Evolutionary conservation across 495 filamentous ascomycete genomes (phyloP).

Genomic region (Penicillium coffeae): DNA sequence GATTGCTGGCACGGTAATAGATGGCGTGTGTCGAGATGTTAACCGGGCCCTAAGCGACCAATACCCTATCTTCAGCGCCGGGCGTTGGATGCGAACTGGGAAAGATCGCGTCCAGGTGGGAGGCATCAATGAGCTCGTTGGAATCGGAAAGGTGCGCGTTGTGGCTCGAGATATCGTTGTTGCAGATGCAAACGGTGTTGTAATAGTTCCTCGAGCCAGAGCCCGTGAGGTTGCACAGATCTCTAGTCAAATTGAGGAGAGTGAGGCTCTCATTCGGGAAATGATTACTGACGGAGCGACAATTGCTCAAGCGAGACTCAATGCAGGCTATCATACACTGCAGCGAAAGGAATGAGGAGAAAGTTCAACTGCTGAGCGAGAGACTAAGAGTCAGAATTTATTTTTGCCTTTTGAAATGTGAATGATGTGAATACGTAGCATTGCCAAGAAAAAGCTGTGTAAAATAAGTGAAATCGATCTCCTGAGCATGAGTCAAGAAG

Average conservation of each 20-base stretch:
- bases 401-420: too few relatives aligned
- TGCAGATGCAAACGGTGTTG: slow-evolving; percentile 21
- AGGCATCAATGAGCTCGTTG: slow-evolving; percentile 15
- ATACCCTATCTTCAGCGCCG: slow-evolving; percentile 15
- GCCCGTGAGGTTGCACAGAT: slow-evolving; percentile 18
- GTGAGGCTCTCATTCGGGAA: slow-evolving; percentile 11
- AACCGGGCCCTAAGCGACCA: slow-evolving; percentile 16
- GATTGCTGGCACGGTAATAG: slow-evolving; percentile 19
- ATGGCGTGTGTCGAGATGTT: slow-evolving; percentile 21
- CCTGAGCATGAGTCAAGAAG: too few relatives aligned
- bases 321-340: slow-evolving; percentile 14
- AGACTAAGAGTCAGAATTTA: too few relatives aligned
- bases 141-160: slow-evolving; percentile 17
- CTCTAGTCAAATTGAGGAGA: slow-evolving; percentile 8
- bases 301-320: slow-evolving; percentile 15
- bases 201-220: slow-evolving; percentile 17
- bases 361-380: too few relatives aligned
- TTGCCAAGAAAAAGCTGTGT: too few relatives aligned
- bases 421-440: too few relatives aligned
- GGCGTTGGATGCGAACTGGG: slow-evolving; percentile 19
- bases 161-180: slow-evolving; percentile 18
- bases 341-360: slow-evolving; percentile 18
- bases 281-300: slow-evolving; percentile 14
- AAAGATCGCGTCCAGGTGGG: slow-evolving; percentile 20
- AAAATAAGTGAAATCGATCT: too few relatives aligned